Evolutionary conservation across 2,329 filamentous ascomycete species (phyloP).

Genomic region (Stachybotrys chartarum): DNA sequence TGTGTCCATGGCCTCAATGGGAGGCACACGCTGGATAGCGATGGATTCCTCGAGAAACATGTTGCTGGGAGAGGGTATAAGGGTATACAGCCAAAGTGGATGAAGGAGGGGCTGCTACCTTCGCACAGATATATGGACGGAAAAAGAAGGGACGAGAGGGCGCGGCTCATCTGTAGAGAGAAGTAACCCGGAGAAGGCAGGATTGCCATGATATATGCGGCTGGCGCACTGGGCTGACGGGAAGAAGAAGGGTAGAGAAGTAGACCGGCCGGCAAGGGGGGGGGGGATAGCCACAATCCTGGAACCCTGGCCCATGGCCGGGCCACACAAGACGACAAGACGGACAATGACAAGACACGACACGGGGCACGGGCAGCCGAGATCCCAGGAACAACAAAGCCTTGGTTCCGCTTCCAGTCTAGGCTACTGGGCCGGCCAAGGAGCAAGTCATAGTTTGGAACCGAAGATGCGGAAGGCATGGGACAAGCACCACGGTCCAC

Average conservation of each 20-base stretch:
- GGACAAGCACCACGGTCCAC: not conserved
- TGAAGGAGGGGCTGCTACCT: too few relatives aligned
- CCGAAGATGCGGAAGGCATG: not conserved
- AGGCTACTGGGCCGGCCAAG: not conserved
- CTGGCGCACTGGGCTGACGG: not conserved
- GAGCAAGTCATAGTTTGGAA: not conserved
- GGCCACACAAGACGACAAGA: not conserved
- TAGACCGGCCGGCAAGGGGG: not conserved
- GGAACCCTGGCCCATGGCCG: not conserved
- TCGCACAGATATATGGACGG: too few relatives aligned
- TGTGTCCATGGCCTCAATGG: not conserved
- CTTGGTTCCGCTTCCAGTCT: not conserved
- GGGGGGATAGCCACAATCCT: not conserved
- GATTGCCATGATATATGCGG: not conserved
- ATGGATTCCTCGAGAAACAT: constrained; percentile 1
- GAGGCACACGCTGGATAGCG: not conserved
- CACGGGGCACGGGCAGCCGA: not conserved
- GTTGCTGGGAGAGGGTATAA: not conserved
- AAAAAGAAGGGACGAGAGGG: not conserved
- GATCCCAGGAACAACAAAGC: not conserved
- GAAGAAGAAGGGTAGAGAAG: not conserved
- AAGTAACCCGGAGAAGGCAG: not conserved
- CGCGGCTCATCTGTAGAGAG: not conserved
- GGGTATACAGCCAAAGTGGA: not conserved
- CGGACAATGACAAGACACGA: not conserved